These are phyloP conservation scores for Tolypocladium paradoxum DNA, from an alignment of 2,329 filamentous ascomycete species.

Conservation along the genomic window DNA sequence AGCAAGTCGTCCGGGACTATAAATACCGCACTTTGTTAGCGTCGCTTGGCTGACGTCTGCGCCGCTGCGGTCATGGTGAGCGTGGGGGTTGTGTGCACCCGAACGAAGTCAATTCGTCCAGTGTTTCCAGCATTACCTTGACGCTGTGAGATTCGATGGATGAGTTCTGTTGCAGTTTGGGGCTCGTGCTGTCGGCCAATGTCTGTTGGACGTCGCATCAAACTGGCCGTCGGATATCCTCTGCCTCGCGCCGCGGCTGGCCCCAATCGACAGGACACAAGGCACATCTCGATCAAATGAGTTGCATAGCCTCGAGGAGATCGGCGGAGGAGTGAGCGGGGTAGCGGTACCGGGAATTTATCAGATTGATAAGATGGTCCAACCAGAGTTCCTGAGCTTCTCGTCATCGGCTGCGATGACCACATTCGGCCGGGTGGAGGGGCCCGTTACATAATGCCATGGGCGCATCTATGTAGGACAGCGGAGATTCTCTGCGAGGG, in stretches of 20 bases:
- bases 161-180: not conserved
- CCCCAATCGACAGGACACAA: too few species aligned
- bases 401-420: not conserved
- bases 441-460: not conserved
- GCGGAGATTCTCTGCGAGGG: not conserved
- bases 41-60: not conserved
- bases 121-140: too few species aligned
- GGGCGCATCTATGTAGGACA: not conserved
- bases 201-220: not conserved
- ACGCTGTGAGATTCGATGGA: not conserved
- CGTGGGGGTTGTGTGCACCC: not conserved
- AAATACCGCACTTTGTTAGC: not conserved
- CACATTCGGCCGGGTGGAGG: not conserved
- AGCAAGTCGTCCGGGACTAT: not conserved
- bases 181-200: not conserved
- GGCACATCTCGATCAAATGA: too few species aligned
- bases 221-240: not conserved
- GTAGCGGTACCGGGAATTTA: not conserved
- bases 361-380: constrained; percentile 1
- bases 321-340: too few species aligned
- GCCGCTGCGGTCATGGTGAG: not conserved
- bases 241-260: too few species aligned
- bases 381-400: too few species aligned
- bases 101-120: not conserved
- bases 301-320: too few species aligned